These are phyloP conservation scores for Rhodotorula sp. DNA, from an alignment of 1,284 basidiomycete species.

Conservation along the genomic window DNA sequence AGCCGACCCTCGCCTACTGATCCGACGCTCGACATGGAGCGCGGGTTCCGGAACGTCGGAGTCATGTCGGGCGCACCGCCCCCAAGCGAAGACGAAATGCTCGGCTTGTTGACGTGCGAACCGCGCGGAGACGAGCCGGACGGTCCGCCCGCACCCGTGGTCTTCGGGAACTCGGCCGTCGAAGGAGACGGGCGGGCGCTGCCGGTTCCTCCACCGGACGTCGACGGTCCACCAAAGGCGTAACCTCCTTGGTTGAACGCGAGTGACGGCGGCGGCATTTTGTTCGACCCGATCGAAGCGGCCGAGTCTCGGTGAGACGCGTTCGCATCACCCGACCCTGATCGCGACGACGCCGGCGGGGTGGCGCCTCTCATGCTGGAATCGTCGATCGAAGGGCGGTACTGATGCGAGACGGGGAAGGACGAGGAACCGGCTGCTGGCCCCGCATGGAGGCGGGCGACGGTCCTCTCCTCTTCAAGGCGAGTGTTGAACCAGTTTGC, in stretches of 20 bases:
- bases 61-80: neutral
- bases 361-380: slow-evolving; percentile 19
- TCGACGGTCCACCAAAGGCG: slow-evolving; percentile 37
- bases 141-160: neutral
- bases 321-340: neutral
- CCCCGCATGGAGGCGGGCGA: slow-evolving; percentile 8
- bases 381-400: slow-evolving; percentile 8
- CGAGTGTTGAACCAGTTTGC: slow-evolving; percentile 91
- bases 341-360: slow-evolving; percentile 6
- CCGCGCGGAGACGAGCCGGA: slow-evolving; percentile 10
- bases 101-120: slow-evolving; percentile 3
- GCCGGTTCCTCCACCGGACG: slow-evolving; percentile 12
- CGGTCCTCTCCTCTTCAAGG: slow-evolving; percentile 67
- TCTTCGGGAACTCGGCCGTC: slow-evolving; percentile 49
- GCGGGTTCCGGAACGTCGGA: neutral
- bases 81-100: neutral
- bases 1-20: neutral
- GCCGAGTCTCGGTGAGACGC: neutral
- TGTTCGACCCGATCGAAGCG: neutral
- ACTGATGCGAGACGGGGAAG: neutral
- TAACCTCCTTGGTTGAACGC: slow-evolving; percentile 47
- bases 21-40: neutral
- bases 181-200: slow-evolving; percentile 47
- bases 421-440: neutral
- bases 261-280: slow-evolving; percentile 47